Conservation (phyloP, 805 yeast species). For the Metschnikowia proteae region DNA sequence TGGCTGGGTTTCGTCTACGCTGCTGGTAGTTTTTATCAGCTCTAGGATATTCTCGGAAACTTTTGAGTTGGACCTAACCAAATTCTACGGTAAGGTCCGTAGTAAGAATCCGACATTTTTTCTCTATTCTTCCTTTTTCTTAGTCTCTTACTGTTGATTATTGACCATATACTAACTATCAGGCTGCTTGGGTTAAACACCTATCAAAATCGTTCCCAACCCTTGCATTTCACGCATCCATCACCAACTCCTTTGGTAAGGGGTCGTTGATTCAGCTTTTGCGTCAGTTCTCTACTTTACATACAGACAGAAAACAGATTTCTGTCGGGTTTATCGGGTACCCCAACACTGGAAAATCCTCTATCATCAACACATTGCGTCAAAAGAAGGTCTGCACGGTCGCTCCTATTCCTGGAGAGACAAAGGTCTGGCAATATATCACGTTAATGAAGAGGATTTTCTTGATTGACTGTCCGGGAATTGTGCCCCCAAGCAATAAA, state of each 20-base stretch:
- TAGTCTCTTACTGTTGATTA: not conserved
- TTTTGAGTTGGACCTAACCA: slow-evolving; percentile 76
- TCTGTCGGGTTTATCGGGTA: slow-evolving; percentile 97
- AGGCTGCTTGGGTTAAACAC: slow-evolving; percentile 99
- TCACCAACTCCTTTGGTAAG: slow-evolving; percentile 95
- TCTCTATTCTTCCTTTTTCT: slow-evolving; percentile 2
- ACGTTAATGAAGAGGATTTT: slow-evolving; percentile 95
- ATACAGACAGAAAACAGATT: slow-evolving; percentile 89
- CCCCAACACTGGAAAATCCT: slow-evolving; percentile 97
- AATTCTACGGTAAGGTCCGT: slow-evolving; percentile 54
- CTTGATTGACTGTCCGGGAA: slow-evolving; percentile 97
- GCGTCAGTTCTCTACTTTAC: slow-evolving; percentile 88
- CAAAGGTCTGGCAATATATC: slow-evolving; percentile 98
- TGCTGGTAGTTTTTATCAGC: slow-evolving; percentile 37
- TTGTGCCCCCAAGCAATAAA: slow-evolving; percentile 90
- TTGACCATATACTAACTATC: slow-evolving; percentile 21
- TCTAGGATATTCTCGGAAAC: slow-evolving; percentile 52
- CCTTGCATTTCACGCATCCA: slow-evolving; percentile 95
- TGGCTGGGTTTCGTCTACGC: slow-evolving; percentile 35
- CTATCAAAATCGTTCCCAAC: slow-evolving; percentile 90
- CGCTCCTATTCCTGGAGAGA: slow-evolving; percentile 98
- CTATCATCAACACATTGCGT: slow-evolving; percentile 89
- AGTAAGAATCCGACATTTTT: slow-evolving; percentile 79
- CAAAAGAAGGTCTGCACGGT: slow-evolving; percentile 94
- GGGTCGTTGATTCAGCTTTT: slow-evolving; percentile 91